Conservation (phyloP, 108 stramenopile species). For the Tribonema minus region DNA sequence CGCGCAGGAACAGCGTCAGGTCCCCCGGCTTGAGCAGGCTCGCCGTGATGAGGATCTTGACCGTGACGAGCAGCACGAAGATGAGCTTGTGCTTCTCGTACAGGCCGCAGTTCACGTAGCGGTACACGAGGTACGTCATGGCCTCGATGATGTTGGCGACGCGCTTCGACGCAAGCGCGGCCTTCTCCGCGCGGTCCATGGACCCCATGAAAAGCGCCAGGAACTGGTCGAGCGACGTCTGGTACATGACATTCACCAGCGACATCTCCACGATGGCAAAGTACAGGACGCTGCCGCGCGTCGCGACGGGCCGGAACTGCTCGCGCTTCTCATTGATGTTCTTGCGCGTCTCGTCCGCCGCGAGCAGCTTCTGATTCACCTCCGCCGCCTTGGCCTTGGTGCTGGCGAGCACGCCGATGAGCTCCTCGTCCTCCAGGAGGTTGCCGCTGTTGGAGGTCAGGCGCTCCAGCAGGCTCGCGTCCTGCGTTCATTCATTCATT, state of each 20-base stretch:
- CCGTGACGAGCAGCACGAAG: constrained; percentile 73
- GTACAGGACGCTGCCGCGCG: constrained; percentile 78
- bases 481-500: too few relatives aligned
- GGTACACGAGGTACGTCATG: constrained; percentile 82
- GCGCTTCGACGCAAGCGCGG: constrained; percentile 70
- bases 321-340: constrained; percentile 84
- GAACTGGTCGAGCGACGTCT: constrained; percentile 81
- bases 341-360: constrained; percentile 76
- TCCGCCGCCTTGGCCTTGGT: constrained; percentile 86
- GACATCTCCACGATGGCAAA: constrained; percentile 84
- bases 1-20: constrained; percentile 72
- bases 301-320: constrained; percentile 82
- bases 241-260: constrained; percentile 81
- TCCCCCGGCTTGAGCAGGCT: constrained; percentile 65
- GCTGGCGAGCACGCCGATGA: constrained; percentile 76
- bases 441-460: constrained; percentile 78
- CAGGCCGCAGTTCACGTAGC: constrained; percentile 82
- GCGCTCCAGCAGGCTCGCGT: constrained; percentile 75
- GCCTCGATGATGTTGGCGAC: constrained; percentile 84
- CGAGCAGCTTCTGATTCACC: constrained; percentile 73
- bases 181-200: constrained; percentile 77
- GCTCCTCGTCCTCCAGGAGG: constrained; percentile 79
- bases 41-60: constrained; percentile 79
- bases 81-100: constrained; percentile 85
- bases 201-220: constrained; percentile 71